Conservation (phyloP, 2,329 filamentous ascomycete species). For the Xylaria hypoxylon region DNA sequence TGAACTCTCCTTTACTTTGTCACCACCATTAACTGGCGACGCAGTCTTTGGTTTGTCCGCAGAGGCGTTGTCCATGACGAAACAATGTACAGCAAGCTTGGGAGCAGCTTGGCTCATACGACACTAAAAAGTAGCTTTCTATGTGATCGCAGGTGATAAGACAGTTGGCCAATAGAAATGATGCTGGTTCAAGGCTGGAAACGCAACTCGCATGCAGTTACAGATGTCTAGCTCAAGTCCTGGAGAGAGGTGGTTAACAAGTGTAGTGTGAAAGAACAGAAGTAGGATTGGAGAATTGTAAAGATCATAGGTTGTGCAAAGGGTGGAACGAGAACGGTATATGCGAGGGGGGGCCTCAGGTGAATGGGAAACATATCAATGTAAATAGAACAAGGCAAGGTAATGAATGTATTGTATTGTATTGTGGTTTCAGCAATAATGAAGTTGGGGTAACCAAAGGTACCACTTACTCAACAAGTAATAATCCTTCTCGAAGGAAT, state of each 20-base stretch:
- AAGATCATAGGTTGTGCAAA: not conserved
- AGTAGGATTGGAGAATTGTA: not conserved
- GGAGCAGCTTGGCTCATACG: constrained; percentile 2
- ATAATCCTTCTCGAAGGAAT: not conserved
- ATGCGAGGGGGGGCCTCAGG: not conserved
- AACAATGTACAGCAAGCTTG: not conserved
- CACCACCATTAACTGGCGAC: constrained; percentile 25
- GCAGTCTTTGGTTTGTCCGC: constrained; percentile 30
- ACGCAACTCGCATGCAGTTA: not conserved
- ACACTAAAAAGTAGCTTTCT: not conserved
- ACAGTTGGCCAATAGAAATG: not conserved
- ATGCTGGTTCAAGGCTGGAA: not conserved
- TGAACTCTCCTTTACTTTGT: constrained; percentile 31
- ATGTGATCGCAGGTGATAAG: not conserved
- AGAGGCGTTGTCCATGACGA: constrained; percentile 31
- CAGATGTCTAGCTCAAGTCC: not conserved
- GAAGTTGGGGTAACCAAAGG: not conserved
- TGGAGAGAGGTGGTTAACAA: constrained; percentile 12
- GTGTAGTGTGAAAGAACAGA: not conserved
- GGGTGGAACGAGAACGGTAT: not conserved
- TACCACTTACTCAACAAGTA: constrained; percentile 13
- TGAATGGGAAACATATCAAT: not conserved
- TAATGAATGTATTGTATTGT: not conserved
- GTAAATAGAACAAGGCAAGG: not conserved
- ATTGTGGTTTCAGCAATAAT: not conserved